phyloP scores from a whole-genome alignment of 2,329 filamentous ascomycete genomes.

The Gnomoniopsis smithogilvyi region DNA sequence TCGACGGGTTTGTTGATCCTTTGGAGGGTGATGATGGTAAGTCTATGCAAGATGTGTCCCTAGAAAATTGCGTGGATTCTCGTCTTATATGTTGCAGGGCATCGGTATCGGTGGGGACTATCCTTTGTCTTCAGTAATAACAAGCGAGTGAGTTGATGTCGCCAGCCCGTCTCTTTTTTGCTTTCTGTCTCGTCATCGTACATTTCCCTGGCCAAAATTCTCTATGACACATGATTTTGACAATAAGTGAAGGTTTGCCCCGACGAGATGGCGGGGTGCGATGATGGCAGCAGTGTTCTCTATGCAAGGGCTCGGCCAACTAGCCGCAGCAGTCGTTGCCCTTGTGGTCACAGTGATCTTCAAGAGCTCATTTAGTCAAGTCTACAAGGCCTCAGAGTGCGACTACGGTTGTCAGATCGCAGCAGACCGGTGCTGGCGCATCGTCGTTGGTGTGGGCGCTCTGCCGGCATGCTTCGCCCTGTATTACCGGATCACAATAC shows the following conservation, averaged over 20 bases:
- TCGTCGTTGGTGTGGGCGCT: slow-evolving; percentile 76
- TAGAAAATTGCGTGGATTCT: background rate
- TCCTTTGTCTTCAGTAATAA: slow-evolving; percentile 76
- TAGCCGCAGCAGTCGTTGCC: slow-evolving; percentile 66
- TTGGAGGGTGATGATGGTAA: slow-evolving; percentile 71
- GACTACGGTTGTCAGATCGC: slow-evolving; percentile 62
- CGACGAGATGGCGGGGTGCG: slow-evolving; percentile 75
- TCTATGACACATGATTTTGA: slow-evolving; percentile 7
- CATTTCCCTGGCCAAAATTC: no score
- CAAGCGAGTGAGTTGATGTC: slow-evolving; percentile 56
- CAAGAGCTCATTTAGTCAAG: slow-evolving; percentile 44
- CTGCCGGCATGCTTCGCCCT: slow-evolving; percentile 74
- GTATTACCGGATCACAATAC: slow-evolving; percentile 84
- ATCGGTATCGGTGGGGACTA: slow-evolving; percentile 81
- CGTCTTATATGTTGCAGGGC: slow-evolving; percentile 37
- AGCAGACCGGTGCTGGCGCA: slow-evolving; percentile 78
- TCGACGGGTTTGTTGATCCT: slow-evolving; percentile 64
- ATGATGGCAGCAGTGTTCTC: slow-evolving; percentile 84
- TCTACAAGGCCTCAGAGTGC: slow-evolving; percentile 46
- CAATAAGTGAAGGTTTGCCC: slow-evolving; percentile 60
- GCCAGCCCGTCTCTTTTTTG: background rate
- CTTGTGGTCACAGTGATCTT: slow-evolving; percentile 67
- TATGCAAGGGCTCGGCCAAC: slow-evolving; percentile 82
- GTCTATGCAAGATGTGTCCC: slow-evolving; percentile 6
- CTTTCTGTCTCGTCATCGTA: background rate